Percentiles rank a stretch among this genome's conserved stretches.
These are phyloP conservation scores for Poa annua DNA, from an alignment of 176 grass and related monocot genomes.

Conservation along the genomic window DNA sequence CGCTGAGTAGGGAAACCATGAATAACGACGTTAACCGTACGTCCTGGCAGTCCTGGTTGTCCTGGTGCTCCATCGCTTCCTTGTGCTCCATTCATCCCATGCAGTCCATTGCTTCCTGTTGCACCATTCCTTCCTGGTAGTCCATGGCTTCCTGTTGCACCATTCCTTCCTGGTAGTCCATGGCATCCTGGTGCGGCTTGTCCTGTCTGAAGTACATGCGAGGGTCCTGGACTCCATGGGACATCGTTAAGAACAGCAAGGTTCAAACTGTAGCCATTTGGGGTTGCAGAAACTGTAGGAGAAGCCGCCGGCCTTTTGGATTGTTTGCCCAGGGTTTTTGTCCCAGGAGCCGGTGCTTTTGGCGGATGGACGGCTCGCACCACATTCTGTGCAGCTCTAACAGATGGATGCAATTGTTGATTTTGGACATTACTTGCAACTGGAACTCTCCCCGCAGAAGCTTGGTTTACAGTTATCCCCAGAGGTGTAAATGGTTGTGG, in stretches of 20 bases:
- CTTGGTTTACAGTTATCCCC: neutral
- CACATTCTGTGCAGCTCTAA: conserved; percentile 9
- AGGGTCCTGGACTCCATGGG: conserved; percentile 15
- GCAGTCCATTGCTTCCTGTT: neutral
- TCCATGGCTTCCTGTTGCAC: too few species aligned
- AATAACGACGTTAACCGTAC: neutral
- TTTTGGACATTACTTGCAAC: conserved; percentile 20
- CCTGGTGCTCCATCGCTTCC: neutral
- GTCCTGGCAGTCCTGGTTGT: neutral
- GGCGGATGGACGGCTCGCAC: neutral
- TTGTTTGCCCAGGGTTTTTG: too few species aligned
- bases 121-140: neutral
- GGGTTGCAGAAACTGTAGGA: conserved; percentile 9
- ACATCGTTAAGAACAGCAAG: conserved; percentile 18
- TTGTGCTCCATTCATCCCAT: neutral
- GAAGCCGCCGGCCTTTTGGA: conserved; percentile 1
- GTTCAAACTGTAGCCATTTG: conserved; percentile 22
- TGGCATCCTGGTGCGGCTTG: neutral
- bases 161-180: neutral
- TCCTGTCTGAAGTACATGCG: conserved; percentile 14
- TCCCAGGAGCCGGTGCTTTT: too few species aligned
- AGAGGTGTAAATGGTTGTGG: neutral
- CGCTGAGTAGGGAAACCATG: conserved; percentile 31
- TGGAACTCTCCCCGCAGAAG: neutral
- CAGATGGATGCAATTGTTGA: conserved; percentile 22